Evolutionary conservation across 2,329 filamentous ascomycete genomes (phyloP), one percentile per base, ranked within the genome.

Genomic region (Colletotrichum abscissum): DNA sequence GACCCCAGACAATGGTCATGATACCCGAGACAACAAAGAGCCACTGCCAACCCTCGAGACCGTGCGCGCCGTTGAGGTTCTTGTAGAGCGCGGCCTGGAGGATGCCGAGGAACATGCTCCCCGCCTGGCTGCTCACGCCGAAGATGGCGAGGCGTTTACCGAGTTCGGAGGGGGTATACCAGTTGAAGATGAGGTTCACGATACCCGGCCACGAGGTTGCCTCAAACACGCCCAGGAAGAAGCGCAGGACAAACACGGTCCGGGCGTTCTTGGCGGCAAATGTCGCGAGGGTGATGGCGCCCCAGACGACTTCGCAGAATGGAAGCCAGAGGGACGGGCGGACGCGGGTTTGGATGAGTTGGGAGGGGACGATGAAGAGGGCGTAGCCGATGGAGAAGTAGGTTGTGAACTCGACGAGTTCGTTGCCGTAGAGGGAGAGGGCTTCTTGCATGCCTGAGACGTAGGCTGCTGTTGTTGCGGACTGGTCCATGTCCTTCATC

Each of bases 1-100:
- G 69, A 2, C 87, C 87, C 16, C 91, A 86, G 0, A 88, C 89
- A 3, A 91, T 81, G 2, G 87, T 88, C 75, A 90, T 89, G 52
- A 89, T 81, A 0, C 87, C 87, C 75, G 90, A 88, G 55, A 91
- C 88, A 56, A 91, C 87, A 69, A 91, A 91, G 0, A 91, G 81
- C 88, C 86, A 88, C 74, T 86, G 81, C 88, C 88, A 90, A 0
- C 88, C 88, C 0, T 84, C 80, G 77, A 86, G 84, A 0, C 88
- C 88, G 8, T 78, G 78, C 0, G 85, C 80, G 0, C 88, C 88
- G 46, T 87, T 86, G 0, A 90, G 82, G 28, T 86, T 86, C 26
- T 81, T 85, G 77, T 90, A 89, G 0, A 87, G 85, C 0, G 86
- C 88, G 0, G 88, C 85, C 79, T 89, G 88, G 0, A 90, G 82